These are phyloP conservation scores for Calonectria pseudoturangicola DNA, from an alignment of 2,329 filamentous ascomycete species.

Conservation along the genomic window DNA sequence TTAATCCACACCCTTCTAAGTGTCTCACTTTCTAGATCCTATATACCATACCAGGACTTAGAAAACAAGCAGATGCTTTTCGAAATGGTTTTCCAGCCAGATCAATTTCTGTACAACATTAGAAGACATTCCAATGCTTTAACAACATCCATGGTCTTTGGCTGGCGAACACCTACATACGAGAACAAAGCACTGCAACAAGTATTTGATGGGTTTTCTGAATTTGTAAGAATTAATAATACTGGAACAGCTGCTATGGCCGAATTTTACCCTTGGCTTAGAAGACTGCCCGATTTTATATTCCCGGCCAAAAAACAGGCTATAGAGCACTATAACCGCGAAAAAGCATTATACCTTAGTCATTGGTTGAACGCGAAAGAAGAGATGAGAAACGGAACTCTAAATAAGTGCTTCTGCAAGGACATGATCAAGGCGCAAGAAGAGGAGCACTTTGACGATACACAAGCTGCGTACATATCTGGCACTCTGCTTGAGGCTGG, in stretches of 20 bases:
- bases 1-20: constrained; percentile 3
- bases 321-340: not conserved
- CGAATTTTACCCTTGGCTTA: not conserved
- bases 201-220: not conserved
- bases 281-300: not conserved
- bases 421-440: constrained; percentile 8
- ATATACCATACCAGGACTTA: constrained; percentile 6
- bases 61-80: constrained; percentile 15
- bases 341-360: not conserved
- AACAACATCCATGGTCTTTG: constrained; percentile 11
- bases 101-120: constrained; percentile 8
- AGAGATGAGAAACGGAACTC: not conserved
- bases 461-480: not conserved
- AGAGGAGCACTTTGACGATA: not conserved
- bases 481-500: constrained; percentile 4
- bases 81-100: constrained; percentile 2
- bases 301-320: not conserved
- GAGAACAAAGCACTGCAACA: not conserved
- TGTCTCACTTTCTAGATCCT: not conserved
- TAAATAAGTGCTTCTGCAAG: constrained; percentile 1
- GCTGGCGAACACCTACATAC: not conserved
- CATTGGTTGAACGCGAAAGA: constrained; percentile 9
- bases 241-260: not conserved
- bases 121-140: not conserved
- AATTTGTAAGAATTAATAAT: not conserved